These are phyloP conservation scores for Ulota crispa DNA, from an alignment of 225 moss, liverwort and hornwort genomes.

Conservation along the genomic window DNA sequence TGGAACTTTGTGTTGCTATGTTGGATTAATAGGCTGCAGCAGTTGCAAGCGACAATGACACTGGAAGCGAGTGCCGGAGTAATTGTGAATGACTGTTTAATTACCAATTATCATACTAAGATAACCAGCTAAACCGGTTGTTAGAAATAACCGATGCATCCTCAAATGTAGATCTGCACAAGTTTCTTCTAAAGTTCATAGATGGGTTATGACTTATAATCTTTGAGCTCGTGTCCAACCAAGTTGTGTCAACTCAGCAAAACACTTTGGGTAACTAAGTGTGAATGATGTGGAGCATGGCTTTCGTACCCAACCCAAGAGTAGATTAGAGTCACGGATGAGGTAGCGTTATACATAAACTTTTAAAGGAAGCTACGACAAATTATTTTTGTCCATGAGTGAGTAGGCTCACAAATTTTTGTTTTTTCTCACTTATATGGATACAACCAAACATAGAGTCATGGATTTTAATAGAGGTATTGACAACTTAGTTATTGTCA, in stretches of 20 bases:
- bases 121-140: too few relatives aligned
- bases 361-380: conserved; percentile 31
- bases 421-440: conserved; percentile 16
- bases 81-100: conserved; percentile 17
- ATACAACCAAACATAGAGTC: conserved; percentile 9
- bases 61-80: conserved; percentile 43
- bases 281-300: conserved; percentile 36
- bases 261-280: background rate
- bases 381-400: conserved; percentile 41
- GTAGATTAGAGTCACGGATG: conserved; percentile 20
- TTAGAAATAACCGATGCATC: too few relatives aligned
- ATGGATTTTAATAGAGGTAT: background rate
- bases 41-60: conserved; percentile 42
- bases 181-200: too few relatives aligned
- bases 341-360: conserved; percentile 15
- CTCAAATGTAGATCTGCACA: too few relatives aligned
- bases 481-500: background rate
- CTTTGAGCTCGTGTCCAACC: too few relatives aligned
- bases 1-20: background rate
- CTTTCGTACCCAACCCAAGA: conserved; percentile 39
- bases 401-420: conserved; percentile 18
- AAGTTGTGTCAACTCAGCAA: too few relatives aligned
- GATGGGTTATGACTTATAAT: too few relatives aligned
- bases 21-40: conserved; percentile 34
- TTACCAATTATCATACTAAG: background rate